phyloP scores from a whole-genome alignment of 2,329 filamentous ascomycete species.

The Phoma sp. region DNA sequence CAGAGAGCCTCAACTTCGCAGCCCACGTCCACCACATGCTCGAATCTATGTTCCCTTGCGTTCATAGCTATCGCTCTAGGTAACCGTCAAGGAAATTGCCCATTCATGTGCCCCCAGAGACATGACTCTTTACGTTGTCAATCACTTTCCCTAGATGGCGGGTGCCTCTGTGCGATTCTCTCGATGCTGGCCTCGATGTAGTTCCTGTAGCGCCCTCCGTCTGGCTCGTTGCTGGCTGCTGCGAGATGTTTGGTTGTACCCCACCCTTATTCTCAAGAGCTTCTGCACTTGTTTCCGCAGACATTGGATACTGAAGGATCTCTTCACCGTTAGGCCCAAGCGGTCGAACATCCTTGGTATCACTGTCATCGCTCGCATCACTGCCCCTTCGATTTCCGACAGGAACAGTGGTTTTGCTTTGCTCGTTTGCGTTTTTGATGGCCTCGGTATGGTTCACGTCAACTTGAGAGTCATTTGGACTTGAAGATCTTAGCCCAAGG shows the following conservation, averaged over 20 bases:
- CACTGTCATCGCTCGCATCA: conserved; percentile 38
- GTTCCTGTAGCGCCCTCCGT: conserved; percentile 14
- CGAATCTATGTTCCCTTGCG: conserved; percentile 41
- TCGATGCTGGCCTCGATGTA: conserved; percentile 1
- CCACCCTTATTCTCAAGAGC: conserved; percentile 25
- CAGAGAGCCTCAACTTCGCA: not conserved
- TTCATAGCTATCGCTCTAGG: conserved; percentile 49
- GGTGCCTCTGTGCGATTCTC: conserved; percentile 28
- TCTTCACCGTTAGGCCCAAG: conserved; percentile 46
- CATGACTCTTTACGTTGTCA: conserved; percentile 37
- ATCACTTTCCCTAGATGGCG: conserved; percentile 28
- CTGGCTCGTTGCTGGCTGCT: conserved; percentile 25
- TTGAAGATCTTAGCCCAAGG: conserved; percentile 71
- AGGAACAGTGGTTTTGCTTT: conserved; percentile 32
- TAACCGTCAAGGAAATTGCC: conserved; percentile 51
- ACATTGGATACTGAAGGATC: conserved; percentile 36
- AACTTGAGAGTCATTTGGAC: conserved; percentile 62
- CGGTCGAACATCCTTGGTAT: conserved; percentile 49
- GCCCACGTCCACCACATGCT: conserved; percentile 31
- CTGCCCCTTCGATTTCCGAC: conserved; percentile 35
- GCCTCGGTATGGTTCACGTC: conserved; percentile 77
- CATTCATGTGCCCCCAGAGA: conserved; percentile 44
- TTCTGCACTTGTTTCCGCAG: conserved; percentile 18
- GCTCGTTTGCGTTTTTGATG: conserved; percentile 55
- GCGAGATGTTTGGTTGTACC: conserved; percentile 18